Conservation (phyloP, 306 rosid species). For the Canavalia ensiformis region DNA sequence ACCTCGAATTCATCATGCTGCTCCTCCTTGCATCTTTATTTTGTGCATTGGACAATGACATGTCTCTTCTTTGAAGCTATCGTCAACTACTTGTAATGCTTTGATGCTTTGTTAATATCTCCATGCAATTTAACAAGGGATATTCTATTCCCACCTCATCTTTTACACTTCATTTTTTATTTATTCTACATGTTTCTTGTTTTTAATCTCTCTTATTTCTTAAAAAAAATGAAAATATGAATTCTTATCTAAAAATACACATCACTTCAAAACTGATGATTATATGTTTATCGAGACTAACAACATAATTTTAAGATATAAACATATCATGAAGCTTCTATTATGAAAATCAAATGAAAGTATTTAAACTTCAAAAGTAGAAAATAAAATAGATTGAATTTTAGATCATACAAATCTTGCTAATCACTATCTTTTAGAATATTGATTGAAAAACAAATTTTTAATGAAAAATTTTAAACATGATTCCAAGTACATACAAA, state of each 20-base stretch:
- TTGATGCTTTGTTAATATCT: conserved; percentile 28
- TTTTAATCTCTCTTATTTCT: too few species aligned
- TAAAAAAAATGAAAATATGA: too few species aligned
- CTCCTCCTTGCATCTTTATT: conserved; percentile 24
- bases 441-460: too few species aligned
- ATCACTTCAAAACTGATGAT: not conserved
- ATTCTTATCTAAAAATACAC: not conserved
- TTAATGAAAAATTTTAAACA: too few species aligned
- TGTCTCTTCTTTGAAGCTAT: conserved; percentile 42
- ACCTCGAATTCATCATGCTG: conserved; percentile 9
- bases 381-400: too few species aligned
- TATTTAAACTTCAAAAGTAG: not conserved
- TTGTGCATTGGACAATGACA: conserved; percentile 51
- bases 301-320: not conserved
- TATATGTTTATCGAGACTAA: not conserved
- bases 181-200: too few species aligned
- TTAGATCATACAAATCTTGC: too few species aligned
- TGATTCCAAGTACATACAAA: too few species aligned
- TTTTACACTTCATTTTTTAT: too few species aligned
- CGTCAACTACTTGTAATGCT: conserved; percentile 39
- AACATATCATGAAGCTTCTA: not conserved
- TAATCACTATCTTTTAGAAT: too few species aligned
- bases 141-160: too few species aligned
- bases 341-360: not conserved
- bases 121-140: conserved; percentile 37